Evolutionary conservation across 257 asterid species (phyloP).

Genomic region (Ballota nigra): DNA sequence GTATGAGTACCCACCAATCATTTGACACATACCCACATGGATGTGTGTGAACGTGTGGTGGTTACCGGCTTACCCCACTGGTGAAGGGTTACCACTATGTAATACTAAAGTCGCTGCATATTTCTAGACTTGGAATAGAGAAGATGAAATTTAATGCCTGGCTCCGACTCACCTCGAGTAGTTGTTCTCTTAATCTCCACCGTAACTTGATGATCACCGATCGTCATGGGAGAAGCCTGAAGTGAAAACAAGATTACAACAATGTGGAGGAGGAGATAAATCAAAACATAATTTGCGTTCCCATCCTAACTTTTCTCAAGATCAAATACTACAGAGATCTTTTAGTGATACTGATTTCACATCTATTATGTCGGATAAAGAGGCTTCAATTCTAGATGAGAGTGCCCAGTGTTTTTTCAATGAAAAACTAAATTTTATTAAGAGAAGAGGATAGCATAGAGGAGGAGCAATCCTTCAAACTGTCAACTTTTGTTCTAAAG

Average conservation of each 20-base stretch:
- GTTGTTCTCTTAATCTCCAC: constrained; percentile 84
- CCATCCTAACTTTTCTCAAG: background rate
- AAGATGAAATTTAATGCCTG: background rate
- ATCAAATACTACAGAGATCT: background rate
- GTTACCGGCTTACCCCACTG: no score
- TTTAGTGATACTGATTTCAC: background rate
- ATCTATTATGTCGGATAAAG: background rate
- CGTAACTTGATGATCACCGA: constrained; percentile 57
- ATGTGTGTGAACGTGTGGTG: no score
- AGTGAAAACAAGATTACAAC: constrained; percentile 4
- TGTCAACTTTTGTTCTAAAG: background rate
- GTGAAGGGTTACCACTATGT: background rate
- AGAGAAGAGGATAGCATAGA: background rate
- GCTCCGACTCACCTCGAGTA: constrained; percentile 54
- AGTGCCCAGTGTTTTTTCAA: background rate
- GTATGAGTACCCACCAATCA: background rate
- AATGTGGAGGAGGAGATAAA: background rate
- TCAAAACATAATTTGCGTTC: background rate
- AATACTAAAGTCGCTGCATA: background rate
- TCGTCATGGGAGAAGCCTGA: constrained; percentile 73
- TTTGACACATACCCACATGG: background rate
- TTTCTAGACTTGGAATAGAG: background rate
- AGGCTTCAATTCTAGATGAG: background rate
- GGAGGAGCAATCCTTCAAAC: constrained; percentile 19
- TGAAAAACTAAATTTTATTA: background rate